Percentiles rank a stretch among this genome's conserved stretches.
Evolutionary conservation across 352 stramenopile species (phyloP).

Genomic region (Globisporangium alternatum): DNA sequence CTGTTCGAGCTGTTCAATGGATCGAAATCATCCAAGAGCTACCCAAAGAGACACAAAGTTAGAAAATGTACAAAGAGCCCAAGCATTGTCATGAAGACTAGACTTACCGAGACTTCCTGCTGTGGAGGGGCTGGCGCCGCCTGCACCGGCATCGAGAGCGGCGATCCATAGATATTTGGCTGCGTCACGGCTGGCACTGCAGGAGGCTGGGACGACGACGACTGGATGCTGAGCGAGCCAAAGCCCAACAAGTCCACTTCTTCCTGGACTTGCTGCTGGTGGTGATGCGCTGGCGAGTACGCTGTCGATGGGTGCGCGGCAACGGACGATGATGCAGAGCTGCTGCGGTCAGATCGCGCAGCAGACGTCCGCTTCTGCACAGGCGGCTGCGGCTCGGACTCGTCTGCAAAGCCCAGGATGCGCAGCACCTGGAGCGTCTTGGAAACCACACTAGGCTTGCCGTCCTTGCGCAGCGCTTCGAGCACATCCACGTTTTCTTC

Average conservation of each 20-base stretch:
- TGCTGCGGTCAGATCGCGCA: conserved; percentile 11
- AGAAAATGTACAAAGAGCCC: conserved; percentile 1
- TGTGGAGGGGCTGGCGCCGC: conserved; percentile 15
- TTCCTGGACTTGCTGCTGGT: conserved; percentile 23
- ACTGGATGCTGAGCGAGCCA: conserved; percentile 48
- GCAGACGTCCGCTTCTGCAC: conserved; percentile 16
- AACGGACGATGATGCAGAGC: conserved; percentile 10
- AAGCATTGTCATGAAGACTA: background rate
- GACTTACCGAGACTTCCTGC: conserved; percentile 62
- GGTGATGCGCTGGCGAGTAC: conserved; percentile 20
- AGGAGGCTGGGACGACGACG: conserved; percentile 4
- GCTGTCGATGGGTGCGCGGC: conserved; percentile 8
- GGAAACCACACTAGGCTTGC: conserved; percentile 73
- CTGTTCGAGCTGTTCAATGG: conserved; percentile 31
- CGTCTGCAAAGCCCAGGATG: conserved; percentile 59
- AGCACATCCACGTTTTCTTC: conserved; percentile 83
- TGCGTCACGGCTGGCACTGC: conserved; percentile 7
- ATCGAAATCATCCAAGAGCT: conserved; percentile 57
- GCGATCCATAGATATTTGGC: conserved; percentile 27
- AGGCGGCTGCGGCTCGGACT: conserved; percentile 29
- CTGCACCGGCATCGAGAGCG: conserved; percentile 21
- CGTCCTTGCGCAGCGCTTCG: conserved; percentile 71
- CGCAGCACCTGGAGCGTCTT: conserved; percentile 74
- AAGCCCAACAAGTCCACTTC: conserved; percentile 84
- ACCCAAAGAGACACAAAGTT: background rate